phyloP scores from a whole-genome alignment of 2,329 filamentous ascomycete species.

The Zelopaecilomyces penicillatus region DNA sequence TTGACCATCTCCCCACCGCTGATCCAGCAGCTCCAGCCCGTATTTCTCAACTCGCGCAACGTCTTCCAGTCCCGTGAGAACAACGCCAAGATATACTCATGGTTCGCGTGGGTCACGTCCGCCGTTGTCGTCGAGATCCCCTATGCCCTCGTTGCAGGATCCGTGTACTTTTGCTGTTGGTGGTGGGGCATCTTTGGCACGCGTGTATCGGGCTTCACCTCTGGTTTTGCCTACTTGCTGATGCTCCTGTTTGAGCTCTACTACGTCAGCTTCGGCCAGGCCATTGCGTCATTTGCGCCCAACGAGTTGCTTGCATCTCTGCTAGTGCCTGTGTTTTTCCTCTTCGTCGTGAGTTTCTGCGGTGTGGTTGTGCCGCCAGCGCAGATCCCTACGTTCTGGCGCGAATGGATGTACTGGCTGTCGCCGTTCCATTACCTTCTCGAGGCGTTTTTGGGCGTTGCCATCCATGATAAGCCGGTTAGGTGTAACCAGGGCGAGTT shows the following conservation, averaged over 20 bases:
- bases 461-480: constrained; percentile 47
- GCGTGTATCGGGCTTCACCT: constrained; percentile 43
- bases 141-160: constrained; percentile 57
- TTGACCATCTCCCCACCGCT: constrained; percentile 66
- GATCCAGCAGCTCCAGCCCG: constrained; percentile 70
- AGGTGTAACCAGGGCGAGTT: constrained; percentile 48
- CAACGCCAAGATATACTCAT: constrained; percentile 73
- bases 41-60: constrained; percentile 55
- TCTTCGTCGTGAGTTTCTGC: constrained; percentile 62
- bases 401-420: constrained; percentile 56
- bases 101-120: constrained; percentile 60
- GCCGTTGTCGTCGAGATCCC: constrained; percentile 62
- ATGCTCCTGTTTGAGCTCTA: constrained; percentile 59
- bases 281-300: constrained; percentile 57
- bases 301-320: constrained; percentile 60
- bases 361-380: constrained; percentile 58
- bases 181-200: constrained; percentile 44
- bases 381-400: constrained; percentile 55
- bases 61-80: constrained; percentile 66
- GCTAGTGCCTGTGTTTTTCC: constrained; percentile 60
- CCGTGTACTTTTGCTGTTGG: constrained; percentile 44
- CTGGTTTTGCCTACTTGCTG: constrained; percentile 54
- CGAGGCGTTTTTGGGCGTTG: constrained; percentile 50
- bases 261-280: constrained; percentile 57
- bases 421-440: constrained; percentile 62